Percentiles rank a stretch among this genome's conserved stretches.
Evolutionary conservation across 2,329 filamentous ascomycete genomes (phyloP).

Genomic region (Sporothrix sp.): DNA sequence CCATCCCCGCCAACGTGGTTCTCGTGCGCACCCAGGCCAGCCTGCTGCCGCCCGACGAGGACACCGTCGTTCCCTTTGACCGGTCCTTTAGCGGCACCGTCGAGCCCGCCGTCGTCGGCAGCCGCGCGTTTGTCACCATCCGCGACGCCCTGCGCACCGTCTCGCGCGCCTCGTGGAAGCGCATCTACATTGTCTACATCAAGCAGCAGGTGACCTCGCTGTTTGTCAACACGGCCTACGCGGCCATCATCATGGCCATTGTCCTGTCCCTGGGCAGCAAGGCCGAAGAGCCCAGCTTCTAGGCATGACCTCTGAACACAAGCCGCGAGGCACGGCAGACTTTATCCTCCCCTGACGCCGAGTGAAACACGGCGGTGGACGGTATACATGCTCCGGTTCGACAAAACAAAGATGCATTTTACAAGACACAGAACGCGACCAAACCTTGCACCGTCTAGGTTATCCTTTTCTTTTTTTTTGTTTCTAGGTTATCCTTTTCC

Average conservation of each 20-base stretch:
- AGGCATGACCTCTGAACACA: not conserved
- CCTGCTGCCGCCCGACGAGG: slow-evolving; percentile 68
- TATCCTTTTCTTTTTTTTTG: too few relatives aligned
- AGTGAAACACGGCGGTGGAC: too few relatives aligned
- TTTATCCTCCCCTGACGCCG: too few relatives aligned
- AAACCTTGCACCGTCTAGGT: too few relatives aligned
- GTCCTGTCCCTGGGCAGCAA: slow-evolving; percentile 33
- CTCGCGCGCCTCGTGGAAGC: slow-evolving; percentile 58
- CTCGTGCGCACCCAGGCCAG: slow-evolving; percentile 80
- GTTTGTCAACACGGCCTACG: slow-evolving; percentile 37
- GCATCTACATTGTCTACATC: slow-evolving; percentile 63
- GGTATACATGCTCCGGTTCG: too few relatives aligned
- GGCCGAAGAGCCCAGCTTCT: slow-evolving; percentile 22
- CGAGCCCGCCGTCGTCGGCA: slow-evolving; percentile 63
- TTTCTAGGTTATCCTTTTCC: too few relatives aligned
- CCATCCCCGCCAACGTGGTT: slow-evolving; percentile 67
- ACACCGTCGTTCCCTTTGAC: slow-evolving; percentile 85
- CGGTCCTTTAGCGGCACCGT: slow-evolving; percentile 72
- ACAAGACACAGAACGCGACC: too few relatives aligned
- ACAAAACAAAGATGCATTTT: too few relatives aligned
- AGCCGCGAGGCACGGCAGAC: not conserved
- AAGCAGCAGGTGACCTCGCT: slow-evolving; percentile 56
- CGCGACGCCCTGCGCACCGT: slow-evolving; percentile 73
- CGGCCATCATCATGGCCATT: slow-evolving; percentile 42
- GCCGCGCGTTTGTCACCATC: slow-evolving; percentile 60